Percentiles rank a stretch among this genome's conserved stretches.
phyloP scores from a whole-genome alignment of 176 grass and related monocot genomes.

The Hyparrhenia diplandra region DNA sequence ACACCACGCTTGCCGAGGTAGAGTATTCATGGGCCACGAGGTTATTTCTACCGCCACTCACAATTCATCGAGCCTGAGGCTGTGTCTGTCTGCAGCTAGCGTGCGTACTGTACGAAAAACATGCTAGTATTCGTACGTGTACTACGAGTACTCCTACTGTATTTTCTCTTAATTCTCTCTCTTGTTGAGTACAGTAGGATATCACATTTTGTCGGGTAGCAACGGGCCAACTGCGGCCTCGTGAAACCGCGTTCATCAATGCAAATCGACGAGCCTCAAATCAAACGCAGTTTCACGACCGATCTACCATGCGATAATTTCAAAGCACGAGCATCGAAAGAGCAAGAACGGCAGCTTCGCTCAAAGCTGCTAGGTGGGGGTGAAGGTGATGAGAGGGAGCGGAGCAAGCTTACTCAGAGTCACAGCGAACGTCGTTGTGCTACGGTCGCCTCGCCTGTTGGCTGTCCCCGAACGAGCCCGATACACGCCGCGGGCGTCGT shows the following conservation, averaged over 20 bases:
- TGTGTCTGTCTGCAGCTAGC: no score
- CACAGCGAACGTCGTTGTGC: background rate
- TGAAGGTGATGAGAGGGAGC: no score
- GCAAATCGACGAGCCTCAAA: background rate
- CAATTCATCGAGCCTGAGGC: background rate
- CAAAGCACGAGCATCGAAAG: no score
- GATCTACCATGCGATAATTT: no score
- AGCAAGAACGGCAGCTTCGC: no score
- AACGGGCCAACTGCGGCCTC: background rate
- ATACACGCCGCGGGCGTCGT: background rate
- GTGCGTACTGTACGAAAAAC: background rate
- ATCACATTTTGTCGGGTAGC: background rate
- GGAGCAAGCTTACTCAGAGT: no score
- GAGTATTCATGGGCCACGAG: background rate
- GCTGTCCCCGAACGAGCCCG: no score
- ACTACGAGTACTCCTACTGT: background rate
- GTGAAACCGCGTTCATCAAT: background rate
- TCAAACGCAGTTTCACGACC: background rate
- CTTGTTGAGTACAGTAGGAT: no score
- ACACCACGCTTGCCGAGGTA: constrained; percentile 26
- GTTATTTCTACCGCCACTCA: background rate
- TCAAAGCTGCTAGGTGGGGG: no score
- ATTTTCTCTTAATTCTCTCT: no score
- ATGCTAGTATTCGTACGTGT: background rate
- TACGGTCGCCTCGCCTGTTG: background rate